A percentile compares a stretch with the other conserved stretches of the same genome.
These are phyloP conservation scores for Rhodocollybia butyracea DNA, from an alignment of 768 basidiomycete species.

Conservation along the genomic window DNA sequence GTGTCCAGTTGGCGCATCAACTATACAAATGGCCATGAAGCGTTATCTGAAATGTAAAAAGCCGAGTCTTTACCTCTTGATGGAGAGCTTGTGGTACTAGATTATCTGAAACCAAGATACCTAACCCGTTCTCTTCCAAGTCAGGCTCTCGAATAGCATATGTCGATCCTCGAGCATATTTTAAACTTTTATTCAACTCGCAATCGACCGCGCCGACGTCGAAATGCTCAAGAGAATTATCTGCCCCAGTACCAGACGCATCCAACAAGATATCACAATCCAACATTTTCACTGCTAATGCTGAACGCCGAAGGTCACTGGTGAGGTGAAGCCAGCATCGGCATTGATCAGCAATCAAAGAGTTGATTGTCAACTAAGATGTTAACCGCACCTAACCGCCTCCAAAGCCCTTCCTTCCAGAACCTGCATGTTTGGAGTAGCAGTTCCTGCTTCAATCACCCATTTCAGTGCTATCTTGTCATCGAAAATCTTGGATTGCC, in stretches of 20 bases:
- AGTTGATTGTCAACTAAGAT: neutral
- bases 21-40: neutral
- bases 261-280: neutral
- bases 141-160: neutral
- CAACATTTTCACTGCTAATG: neutral
- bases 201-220: neutral
- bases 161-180: neutral
- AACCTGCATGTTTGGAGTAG: no score
- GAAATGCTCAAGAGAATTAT: neutral
- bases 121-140: neutral
- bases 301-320: neutral
- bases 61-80: constrained; percentile 6
- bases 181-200: no score
- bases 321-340: neutral
- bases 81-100: constrained; percentile 11
- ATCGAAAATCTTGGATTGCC: neutral
- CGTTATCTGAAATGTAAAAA: neutral
- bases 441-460: neutral
- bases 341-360: neutral
- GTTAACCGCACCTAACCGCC: neutral
- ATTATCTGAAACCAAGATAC: constrained; percentile 5
- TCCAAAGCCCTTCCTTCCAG: neutral
- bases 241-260: no score
- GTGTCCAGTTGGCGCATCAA: constrained; percentile 11
- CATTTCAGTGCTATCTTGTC: neutral